Evolutionary conservation across 768 basidiomycete genomes (phyloP).

Genomic region (Mycena capillaripes): DNA sequence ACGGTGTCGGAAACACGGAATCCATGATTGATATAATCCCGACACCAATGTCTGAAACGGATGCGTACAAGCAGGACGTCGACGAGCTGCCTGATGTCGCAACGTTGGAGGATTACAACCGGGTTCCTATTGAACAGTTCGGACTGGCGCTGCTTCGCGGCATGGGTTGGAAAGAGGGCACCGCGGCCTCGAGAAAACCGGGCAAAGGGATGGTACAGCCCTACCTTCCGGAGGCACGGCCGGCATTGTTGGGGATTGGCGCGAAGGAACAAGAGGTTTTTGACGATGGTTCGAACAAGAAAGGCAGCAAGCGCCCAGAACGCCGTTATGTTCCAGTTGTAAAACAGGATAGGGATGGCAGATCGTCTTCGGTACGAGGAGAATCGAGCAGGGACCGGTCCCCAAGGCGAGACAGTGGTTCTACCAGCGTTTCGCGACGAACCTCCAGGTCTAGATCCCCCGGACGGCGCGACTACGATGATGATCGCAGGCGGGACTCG

Average conservation of each 20-base stretch:
- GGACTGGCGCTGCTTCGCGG: conserved; percentile 94
- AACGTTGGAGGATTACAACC: conserved; percentile 87
- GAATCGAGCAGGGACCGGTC: conserved; percentile 46
- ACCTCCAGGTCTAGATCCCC: conserved; percentile 63
- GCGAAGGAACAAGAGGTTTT: conserved; percentile 88
- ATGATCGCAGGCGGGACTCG: conserved; percentile 45
- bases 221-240: conserved; percentile 86
- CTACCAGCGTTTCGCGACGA: conserved; percentile 61
- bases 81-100: conserved; percentile 82
- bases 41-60: conserved; percentile 77
- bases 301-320: conserved; percentile 67
- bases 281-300: conserved; percentile 77
- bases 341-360: conserved; percentile 71
- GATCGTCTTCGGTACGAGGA: conserved; percentile 39
- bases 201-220: conserved; percentile 79
- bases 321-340: conserved; percentile 89
- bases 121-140: conserved; percentile 93
- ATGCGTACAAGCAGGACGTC: conserved; percentile 89
- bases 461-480: conserved; percentile 49
- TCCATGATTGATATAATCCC: conserved; percentile 75
- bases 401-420: conserved; percentile 49
- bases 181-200: conserved; percentile 74
- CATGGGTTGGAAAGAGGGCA: conserved; percentile 96
- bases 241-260: conserved; percentile 92
- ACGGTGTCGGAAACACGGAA: conserved; percentile 55